phyloP scores from a whole-genome alignment of 2,329 filamentous ascomycete genomes.

The Parafenestella ontariensis region DNA sequence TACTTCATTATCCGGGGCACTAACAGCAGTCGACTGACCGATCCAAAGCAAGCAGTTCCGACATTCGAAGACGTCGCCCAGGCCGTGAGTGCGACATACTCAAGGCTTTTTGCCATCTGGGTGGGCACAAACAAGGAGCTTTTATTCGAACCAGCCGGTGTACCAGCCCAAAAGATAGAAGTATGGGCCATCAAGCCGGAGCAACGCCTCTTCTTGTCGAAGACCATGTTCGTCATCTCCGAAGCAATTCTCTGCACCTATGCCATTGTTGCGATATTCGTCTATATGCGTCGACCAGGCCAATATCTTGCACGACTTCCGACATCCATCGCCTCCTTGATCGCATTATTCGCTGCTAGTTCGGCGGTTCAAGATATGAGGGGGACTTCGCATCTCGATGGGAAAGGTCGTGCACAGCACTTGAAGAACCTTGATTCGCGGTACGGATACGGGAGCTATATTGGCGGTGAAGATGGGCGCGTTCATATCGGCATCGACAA shows the following conservation, averaged over 20 bases:
- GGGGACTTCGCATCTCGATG: constrained; percentile 24
- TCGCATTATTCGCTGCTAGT: constrained; percentile 60
- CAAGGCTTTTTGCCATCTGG: constrained; percentile 52
- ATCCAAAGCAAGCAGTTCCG: constrained; percentile 45
- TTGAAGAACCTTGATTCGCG: constrained; percentile 22
- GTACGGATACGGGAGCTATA: constrained; percentile 60
- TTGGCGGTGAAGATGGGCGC: constrained; percentile 55
- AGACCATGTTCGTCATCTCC: constrained; percentile 55
- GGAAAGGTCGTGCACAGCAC: constrained; percentile 20
- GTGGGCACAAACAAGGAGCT: constrained; percentile 52
- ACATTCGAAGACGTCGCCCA: constrained; percentile 32
- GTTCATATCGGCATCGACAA: constrained; percentile 61
- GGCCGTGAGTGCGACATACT: constrained; percentile 43
- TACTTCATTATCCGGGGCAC: constrained; percentile 51
- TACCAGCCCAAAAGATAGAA: no score
- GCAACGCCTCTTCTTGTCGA: constrained; percentile 59
- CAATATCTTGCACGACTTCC: constrained; percentile 61
- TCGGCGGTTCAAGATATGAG: constrained; percentile 49
- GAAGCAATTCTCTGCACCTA: constrained; percentile 55
- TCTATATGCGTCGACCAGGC: constrained; percentile 54
- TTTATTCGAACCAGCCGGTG: constrained; percentile 52
- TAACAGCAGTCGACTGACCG: constrained; percentile 46
- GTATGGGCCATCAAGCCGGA: constrained; percentile 34
- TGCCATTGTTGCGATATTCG: constrained; percentile 49
- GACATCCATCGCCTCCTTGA: constrained; percentile 56